Evolutionary conservation across 192 early-diverging fungal genomes (phyloP).

Genomic region (Funneliformis geosporum): DNA sequence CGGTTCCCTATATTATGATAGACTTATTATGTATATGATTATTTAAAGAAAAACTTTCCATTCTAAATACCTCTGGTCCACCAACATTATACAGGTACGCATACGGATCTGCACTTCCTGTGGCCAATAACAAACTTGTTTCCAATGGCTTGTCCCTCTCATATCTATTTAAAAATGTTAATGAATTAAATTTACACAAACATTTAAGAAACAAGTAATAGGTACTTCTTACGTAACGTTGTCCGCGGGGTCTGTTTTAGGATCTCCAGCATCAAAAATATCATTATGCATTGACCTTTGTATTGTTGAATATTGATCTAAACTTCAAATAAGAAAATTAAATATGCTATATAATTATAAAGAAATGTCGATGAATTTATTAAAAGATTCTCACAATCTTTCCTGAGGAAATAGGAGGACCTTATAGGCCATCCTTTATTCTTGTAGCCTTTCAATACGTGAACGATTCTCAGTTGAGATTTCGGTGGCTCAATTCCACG

Average conservation of each 20-base stretch:
- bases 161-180: slow-evolving; percentile 27
- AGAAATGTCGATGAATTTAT: background rate
- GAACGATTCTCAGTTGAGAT: slow-evolving; percentile 66
- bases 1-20: slow-evolving; percentile 41
- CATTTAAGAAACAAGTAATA: background rate
- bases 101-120: slow-evolving; percentile 81
- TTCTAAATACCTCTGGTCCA: slow-evolving; percentile 42
- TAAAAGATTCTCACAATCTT: slow-evolving; percentile 59
- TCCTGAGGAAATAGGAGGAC: slow-evolving; percentile 74
- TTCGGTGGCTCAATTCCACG: slow-evolving; percentile 79
- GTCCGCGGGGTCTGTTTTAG: slow-evolving; percentile 33
- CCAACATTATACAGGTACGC: slow-evolving; percentile 75
- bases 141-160: slow-evolving; percentile 51
- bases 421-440: slow-evolving; percentile 97
- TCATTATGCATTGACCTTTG: slow-evolving; percentile 39
- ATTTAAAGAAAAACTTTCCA: background rate
- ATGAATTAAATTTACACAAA: background rate
- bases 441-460: slow-evolving; percentile 87
- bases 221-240: background rate
- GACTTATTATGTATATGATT: too few species aligned
- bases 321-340: background rate
- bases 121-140: slow-evolving; percentile 69
- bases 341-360: background rate
- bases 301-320: slow-evolving; percentile 20
- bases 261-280: slow-evolving; percentile 44